A percentile compares a stretch with the other conserved stretches of the same genome.
Evolutionary conservation across 176 grass and related monocot genomes (phyloP).

Genomic region (Musa itinerans): DNA sequence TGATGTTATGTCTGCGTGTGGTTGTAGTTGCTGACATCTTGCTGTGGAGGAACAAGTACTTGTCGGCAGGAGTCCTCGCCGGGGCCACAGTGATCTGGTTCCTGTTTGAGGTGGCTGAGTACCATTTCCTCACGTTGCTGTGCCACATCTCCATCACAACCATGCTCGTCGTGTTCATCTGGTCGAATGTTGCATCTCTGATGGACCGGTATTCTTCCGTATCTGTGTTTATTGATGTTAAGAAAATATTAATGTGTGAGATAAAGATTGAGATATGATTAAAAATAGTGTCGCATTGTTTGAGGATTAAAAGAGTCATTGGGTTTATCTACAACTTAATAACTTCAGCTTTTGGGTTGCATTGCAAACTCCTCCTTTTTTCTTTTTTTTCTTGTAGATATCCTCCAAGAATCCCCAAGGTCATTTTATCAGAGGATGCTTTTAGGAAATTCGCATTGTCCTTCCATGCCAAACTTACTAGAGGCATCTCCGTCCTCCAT

Average conservation of each 20-base stretch:
- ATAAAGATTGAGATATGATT: no score
- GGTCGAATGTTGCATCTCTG: constrained; percentile 42
- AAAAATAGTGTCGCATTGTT: no score
- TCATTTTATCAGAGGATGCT: constrained; percentile 48
- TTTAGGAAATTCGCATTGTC: constrained; percentile 48
- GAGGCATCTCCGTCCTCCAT: constrained; percentile 30
- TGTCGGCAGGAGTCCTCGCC: constrained; percentile 64
- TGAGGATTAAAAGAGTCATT: no score
- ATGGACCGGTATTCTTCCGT: constrained; percentile 37
- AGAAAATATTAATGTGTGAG: no score
- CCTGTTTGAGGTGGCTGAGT: constrained; percentile 73
- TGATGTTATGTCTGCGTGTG: background rate
- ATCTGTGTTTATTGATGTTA: background rate
- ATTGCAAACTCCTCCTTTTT: background rate
- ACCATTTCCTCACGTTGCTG: constrained; percentile 59
- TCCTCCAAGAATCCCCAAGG: constrained; percentile 47
- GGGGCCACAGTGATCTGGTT: constrained; percentile 58
- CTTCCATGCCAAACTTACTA: constrained; percentile 36
- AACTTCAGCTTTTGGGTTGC: background rate
- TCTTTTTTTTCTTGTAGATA: constrained; percentile 4
- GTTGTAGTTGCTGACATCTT: constrained; percentile 65
- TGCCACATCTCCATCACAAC: constrained; percentile 58
- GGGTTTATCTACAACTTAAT: background rate
- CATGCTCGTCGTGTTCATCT: constrained; percentile 65
- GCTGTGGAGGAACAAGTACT: constrained; percentile 60